Evolutionary conservation across 2,329 filamentous ascomycete genomes (phyloP), one percentile per base, ranked within the genome.

Genomic region (Botrytis fragariae): DNA sequence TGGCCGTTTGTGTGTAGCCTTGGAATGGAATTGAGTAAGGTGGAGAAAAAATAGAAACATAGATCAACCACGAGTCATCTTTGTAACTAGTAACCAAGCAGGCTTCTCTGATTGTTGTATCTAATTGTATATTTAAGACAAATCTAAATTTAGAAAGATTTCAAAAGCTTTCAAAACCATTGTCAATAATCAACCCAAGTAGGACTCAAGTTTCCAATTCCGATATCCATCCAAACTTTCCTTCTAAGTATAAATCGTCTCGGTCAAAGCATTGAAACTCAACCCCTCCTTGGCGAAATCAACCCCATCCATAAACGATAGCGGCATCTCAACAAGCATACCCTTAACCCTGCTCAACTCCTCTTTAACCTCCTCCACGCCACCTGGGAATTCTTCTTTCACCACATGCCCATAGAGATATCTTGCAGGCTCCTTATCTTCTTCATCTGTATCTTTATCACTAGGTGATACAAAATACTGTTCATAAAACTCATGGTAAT

Each of bases 371-470:
- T 93, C 90, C n/a, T 84, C 84, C 62, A 91, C 90, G 12, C 95
- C 93, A 76, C 91, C 88, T 0, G 88, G 85, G 82, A 97, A 93
- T 79, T 95, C 90, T 69, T 93, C 91, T 79, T 89, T 89, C 63
- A 97, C 92, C 2, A 97, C 93, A 83, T 98, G 95, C 0, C 95
- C 95, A 83, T 94, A 95, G 79, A 91, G 88, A 78, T 94, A 94
- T 81, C 89, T 88, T 42, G 87, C 85, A 6, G 86, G 85, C 75
- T 85, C 82, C 78, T 84, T 78, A 12, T 72, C 62, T 59, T 72
- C 71, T 59, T 77, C 77, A 20, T 84, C 80, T 60, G 83, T 82
- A 25, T 83, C 82, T 73, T 85, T 82, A 16, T 84, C 74, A 84
- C 83, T 81, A 0, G 87, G 87, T 37, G 86, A 84, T 79, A 91